Base-by-base conservation (phyloP, 1,139 yeast species). In the Sugiyamaella pinicola region DNA sequence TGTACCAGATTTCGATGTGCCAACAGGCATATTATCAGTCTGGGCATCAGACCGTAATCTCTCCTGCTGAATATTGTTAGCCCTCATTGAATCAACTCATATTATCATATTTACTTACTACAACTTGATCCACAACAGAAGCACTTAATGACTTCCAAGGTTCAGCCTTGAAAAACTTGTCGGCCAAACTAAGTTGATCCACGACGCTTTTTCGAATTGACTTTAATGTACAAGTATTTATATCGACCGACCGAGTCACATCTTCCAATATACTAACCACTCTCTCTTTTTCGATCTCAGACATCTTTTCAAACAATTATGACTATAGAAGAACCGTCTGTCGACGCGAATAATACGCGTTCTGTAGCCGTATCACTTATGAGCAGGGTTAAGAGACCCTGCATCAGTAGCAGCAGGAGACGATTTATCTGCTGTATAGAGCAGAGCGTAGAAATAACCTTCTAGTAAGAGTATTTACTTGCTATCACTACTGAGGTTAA, bases 121-220 rank as follows among this genome's bases (percentile, higher is more conserved):
- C 39, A 7, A 56, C 57, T 18, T 42, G 37, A 22, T 61, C 60
- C 10, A 61, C 60, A 12, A 62, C 28, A 13, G 52, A 43, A n/a
- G 52, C 51, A 17, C 62, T 55, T 35, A 49, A 28, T n/a, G 43
- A 41, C 40, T 52, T 58, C 67, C 67, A 64, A 4, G 43, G 49
- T 13, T 24, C 55, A 4, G 31, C 17, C 21, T 52, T 56, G 49
- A 64, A 61, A 37, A 61, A 63, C 12, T 52, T 62, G 4, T 31
- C 40, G 1, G 45, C 56, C 17, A 64, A 55, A n/a, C 48, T 53
- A 17, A 62, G 52, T 34, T 54, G 43, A 9, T 39, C 33, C 19
- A 51, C 58, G 6, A 63, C 67, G 8, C 29, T 48, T 8, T 40
- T 35, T 12, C 66, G 55, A 17, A 64, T 60, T 7, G 56, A 34